These are phyloP conservation scores for Emericellopsis atlantica DNA, from an alignment of 2,329 filamentous ascomycete genomes.

Conservation along the genomic window DNA sequence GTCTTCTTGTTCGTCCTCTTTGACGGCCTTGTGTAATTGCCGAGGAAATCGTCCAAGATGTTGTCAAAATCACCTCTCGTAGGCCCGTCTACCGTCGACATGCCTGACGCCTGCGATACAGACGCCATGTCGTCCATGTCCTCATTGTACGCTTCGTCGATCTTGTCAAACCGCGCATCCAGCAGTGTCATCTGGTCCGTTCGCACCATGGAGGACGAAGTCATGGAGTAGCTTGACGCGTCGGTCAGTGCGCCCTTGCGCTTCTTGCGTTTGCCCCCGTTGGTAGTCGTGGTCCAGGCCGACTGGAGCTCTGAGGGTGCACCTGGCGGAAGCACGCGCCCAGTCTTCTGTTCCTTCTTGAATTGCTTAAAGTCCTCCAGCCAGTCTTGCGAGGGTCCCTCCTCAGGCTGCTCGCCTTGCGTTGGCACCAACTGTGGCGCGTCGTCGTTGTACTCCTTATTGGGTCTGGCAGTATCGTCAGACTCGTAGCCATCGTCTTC, in stretches of 20 bases:
- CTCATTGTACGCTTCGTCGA: slow-evolving; percentile 63
- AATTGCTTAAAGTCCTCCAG: slow-evolving; percentile 88
- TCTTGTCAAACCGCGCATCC: slow-evolving; percentile 82
- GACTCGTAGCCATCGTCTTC: slow-evolving; percentile 87
- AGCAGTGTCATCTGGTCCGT: slow-evolving; percentile 79
- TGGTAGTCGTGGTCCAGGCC: slow-evolving; percentile 62
- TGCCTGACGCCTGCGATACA: slow-evolving; percentile 47
- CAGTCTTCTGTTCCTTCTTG: slow-evolving; percentile 62
- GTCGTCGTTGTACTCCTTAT: slow-evolving; percentile 38
- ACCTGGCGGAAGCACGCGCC: slow-evolving; percentile 22
- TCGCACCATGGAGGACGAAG: slow-evolving; percentile 71
- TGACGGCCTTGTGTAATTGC: slow-evolving; percentile 55
- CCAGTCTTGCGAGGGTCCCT: slow-evolving; percentile 67
- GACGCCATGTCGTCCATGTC: slow-evolving; percentile 38
- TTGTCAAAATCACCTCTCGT: slow-evolving; percentile 70
- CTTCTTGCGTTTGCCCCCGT: slow-evolving; percentile 79
- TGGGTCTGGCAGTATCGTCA: slow-evolving; percentile 78
- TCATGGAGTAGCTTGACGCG: slow-evolving; percentile 83
- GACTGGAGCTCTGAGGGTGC: slow-evolving; percentile 50
- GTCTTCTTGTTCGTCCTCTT: slow-evolving; percentile 71
- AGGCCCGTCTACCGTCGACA: slow-evolving; percentile 55
- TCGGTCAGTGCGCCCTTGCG: slow-evolving; percentile 87
- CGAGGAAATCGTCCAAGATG: slow-evolving; percentile 89
- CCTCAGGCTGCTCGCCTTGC: slow-evolving; percentile 39
- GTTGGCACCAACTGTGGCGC: slow-evolving; percentile 34